A percentile compares a stretch with the other conserved stretches of the same genome.
Conservation (phyloP, 2,329 filamentous ascomycete species). For the Ceratocystiopsis brevicomis region DNA sequence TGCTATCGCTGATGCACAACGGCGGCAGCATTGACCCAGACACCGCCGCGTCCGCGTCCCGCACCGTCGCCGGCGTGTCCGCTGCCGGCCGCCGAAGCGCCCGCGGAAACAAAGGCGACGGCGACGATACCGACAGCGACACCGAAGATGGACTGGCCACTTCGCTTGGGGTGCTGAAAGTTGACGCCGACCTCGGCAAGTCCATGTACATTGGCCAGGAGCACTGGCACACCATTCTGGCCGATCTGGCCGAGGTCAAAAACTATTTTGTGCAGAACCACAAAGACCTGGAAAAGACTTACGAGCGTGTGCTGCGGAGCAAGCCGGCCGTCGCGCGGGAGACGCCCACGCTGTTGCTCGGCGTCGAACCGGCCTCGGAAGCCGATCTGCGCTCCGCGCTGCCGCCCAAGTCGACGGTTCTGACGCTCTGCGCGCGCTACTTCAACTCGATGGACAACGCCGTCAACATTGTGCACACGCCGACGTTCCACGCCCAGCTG, state of each 20-base stretch:
- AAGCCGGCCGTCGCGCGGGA: conserved; percentile 40
- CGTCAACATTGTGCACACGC: conserved; percentile 62
- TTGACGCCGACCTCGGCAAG: conserved; percentile 58
- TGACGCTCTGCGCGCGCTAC: conserved; percentile 71
- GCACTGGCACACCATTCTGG: conserved; percentile 64
- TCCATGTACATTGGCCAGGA: conserved; percentile 67
- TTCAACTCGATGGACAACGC: conserved; percentile 64
- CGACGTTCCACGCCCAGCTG: conserved; percentile 64
- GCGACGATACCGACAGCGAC: conserved; percentile 46
- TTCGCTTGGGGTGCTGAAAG: conserved; percentile 65
- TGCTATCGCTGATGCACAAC: conserved; percentile 85
- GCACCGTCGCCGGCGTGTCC: conserved; percentile 12
- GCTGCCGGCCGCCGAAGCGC: too few species aligned
- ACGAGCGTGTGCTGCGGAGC: conserved; percentile 53
- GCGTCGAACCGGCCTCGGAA: conserved; percentile 51
- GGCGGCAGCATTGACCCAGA: conserved; percentile 33
- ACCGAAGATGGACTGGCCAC: conserved; percentile 49
- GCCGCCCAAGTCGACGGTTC: conserved; percentile 64
- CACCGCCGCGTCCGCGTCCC: conserved; percentile 11
- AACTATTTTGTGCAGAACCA: conserved; percentile 76
- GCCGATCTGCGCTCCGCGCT: conserved; percentile 62
- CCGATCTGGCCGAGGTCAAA: conserved; percentile 81
- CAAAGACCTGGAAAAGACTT: conserved; percentile 70
- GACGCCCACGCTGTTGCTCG: conserved; percentile 63
- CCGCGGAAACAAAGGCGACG: neutral